Evolutionary conservation across 2,329 filamentous ascomycete genomes (phyloP), one percentile per base, ranked within the genome.

Genomic region (Talaromyces sp.): DNA sequence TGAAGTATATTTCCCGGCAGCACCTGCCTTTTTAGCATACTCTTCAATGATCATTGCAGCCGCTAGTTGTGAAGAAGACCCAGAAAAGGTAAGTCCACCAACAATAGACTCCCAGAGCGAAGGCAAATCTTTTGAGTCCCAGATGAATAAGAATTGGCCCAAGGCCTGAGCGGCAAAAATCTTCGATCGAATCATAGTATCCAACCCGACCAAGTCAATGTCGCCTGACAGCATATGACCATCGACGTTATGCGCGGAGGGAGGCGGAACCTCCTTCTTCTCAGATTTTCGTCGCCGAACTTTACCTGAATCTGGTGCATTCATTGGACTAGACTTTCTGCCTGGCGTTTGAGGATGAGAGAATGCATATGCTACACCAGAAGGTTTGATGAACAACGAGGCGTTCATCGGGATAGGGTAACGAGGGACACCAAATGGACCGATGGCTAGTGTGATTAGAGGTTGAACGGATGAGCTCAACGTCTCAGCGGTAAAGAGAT

Each of bases 151-250:
- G 48, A 96, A 84, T 69, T 92, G 85, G 39, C 94, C 95, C 77
- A 99, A 88, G 2, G 95, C 95, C 72, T 86, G 88, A 22, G 94
- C 91, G 13, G 93, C 92, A 66, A 88, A 90, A n/a, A 96, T 89
- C 70, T 94, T 91, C 8, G 93, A 97, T 67, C 94, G 88, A 59
- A 98, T 87, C 76, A 99, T 87, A 7, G 89, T 89, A 66, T 99
- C 95, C 72, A 90, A 86, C 37, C 95, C 93, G 31, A 99, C 93
- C 48, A 99, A 83, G 73, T 99, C 96, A 56, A 98, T 89, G 72
- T 99, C 96, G 60, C 96, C 95, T 74, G 94, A 91, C 82, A 99
- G 93, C 90, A 99, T 97, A 70, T 96, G 93, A 10, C 93, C 95
- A 75, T 99, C 95, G 19, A 99, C 92, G 76, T 99, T 97, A 77